Percentiles rank a stretch among this genome's conserved stretches.
phyloP scores from a whole-genome alignment of 2,329 filamentous ascomycete genomes.

The Pochonia chlamydosporia region DNA sequence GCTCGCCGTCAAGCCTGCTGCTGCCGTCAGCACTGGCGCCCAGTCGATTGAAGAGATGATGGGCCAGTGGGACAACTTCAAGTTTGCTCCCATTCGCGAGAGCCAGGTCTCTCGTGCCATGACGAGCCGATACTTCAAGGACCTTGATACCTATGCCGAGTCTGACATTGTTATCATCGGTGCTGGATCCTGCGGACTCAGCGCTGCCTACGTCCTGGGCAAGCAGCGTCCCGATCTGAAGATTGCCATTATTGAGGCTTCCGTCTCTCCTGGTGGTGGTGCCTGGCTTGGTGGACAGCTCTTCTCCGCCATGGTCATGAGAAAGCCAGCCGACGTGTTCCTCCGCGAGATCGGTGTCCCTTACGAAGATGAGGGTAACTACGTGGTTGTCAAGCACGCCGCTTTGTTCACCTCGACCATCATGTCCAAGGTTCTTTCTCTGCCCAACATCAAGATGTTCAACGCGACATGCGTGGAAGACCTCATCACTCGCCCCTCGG shows the following conservation, averaged over 20 bases:
- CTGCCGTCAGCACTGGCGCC: conserved; percentile 25
- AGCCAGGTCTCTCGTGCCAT: conserved; percentile 89
- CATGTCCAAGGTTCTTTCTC: conserved; percentile 72
- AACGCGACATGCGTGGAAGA: conserved; percentile 92
- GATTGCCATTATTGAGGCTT: conserved; percentile 86
- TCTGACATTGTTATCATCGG: conserved; percentile 92
- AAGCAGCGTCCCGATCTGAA: conserved; percentile 82
- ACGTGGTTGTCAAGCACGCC: conserved; percentile 90
- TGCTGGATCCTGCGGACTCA: conserved; percentile 82
- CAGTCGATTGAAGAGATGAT: conserved; percentile 60
- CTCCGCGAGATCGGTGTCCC: conserved; percentile 74
- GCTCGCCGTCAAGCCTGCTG: conserved; percentile 25
- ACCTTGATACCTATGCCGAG: conserved; percentile 85
- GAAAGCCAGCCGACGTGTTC: conserved; percentile 85
- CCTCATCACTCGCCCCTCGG: conserved; percentile 70
- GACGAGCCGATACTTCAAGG: conserved; percentile 87
- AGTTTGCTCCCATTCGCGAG: conserved; percentile 83
- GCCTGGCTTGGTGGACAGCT: conserved; percentile 93
- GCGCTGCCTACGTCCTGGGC: conserved; percentile 76
- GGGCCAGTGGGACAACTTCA: conserved; percentile 75
- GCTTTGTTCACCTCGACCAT: conserved; percentile 88
- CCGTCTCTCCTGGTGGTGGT: conserved; percentile 80
- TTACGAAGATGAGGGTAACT: conserved; percentile 83
- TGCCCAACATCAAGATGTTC: conserved; percentile 94
- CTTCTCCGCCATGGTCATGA: conserved; percentile 93